Evolutionary conservation across 2,329 filamentous ascomycete genomes (phyloP), one percentile per base, ranked within the genome.

Genomic region (Colletotrichum siamense): DNA sequence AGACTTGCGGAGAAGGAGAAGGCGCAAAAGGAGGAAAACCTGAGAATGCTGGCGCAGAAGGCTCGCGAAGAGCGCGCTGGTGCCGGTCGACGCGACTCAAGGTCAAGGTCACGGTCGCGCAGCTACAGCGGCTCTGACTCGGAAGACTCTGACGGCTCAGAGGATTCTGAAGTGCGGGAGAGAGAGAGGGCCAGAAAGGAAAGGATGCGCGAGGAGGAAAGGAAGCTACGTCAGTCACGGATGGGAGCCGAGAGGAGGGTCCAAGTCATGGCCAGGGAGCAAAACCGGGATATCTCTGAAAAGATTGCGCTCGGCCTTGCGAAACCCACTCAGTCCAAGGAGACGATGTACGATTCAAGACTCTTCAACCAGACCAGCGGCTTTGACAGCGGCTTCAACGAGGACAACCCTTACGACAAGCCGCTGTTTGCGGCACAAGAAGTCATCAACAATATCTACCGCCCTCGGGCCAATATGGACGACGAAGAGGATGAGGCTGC

Each of bases 361-460:
- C 87, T 99, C 34, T 99, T 99, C 87, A 98, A 99, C 86, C 95
- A 98, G 86, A 94, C 93, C 8, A 96, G 94, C 80, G 97, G 97
- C 0, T 98, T 99, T 83, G 94, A 96, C 80, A 91, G 93, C 69
- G 97, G 96, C 1, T 96, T 98, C 90, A 99, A 99, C 84, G 97
- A 99, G 85, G 97, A 99, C 84, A 97, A 99, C 82, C 93, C 94
- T 1, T 99, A 99, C 87, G 97, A 99, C 85, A 99, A 99, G 86
- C 97, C 97, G 24, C 88, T 99, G 9, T 99, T 99, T 83, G 96
- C 96, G 1, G 96, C 97, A 16, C 96, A 98, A 83, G 96, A 99
- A 82, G 96, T 95, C 10, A 95, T 98, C 81, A 97, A 92, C 86
- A 96, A 94, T 84, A 99, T 99, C 79, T 99, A 99, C 85, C 91